Base-by-base conservation (phyloP, 192 early-diverging fungal genomes). In the Umbelopsis isabellina region DNA sequence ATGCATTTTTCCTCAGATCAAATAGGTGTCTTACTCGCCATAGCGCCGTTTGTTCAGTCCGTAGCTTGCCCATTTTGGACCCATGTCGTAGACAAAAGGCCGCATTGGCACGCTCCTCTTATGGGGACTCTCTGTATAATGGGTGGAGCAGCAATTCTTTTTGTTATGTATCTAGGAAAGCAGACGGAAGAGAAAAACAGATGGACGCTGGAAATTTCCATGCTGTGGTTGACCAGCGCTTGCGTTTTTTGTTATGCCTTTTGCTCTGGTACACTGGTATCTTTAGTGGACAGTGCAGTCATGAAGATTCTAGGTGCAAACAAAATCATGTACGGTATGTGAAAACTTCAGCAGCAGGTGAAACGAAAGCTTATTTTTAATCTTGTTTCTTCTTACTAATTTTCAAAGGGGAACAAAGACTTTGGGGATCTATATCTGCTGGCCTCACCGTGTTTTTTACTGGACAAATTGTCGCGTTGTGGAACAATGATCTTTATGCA, bases 51-150 rank as follows among this genome's bases (percentile, higher is more conserved):
- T 66, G 61, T 80, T 45, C 69, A 76, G 35, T 70, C 72, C 30
- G n/a, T 80, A 27, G 69, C 75, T 18, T 80, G 79, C 33, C 79
- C 79, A 13, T 61, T 80, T 16, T 80, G 79, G 79, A 77, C 79
- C 1, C 45, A 69, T 2, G 23, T 77, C 4, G 79, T 70, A 18
- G 79, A 80, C 27, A 67, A 50, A 49, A 71, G 64, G 49, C 76
- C 76, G 21, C 65, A 55, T 6, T 53, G 68, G 51, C 79, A 80
- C 41, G 66, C 72, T 41, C 27, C 20, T 12, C 45, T 80, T 2
- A 77, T 80, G 71, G 72, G 69, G 3, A 18, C 61, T 15, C 49
- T 68, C 1, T 66, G 70, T 68, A 18, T 41, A 11, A 52, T 73
- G 0, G 79, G 75, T 46, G 75, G 72, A 8, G 0, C 65, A 4